Evolutionary conservation across 1,139 yeast species (phyloP), one percentile per base, ranked within the genome.

Genomic region (Blastobotrys malaysiensis): DNA sequence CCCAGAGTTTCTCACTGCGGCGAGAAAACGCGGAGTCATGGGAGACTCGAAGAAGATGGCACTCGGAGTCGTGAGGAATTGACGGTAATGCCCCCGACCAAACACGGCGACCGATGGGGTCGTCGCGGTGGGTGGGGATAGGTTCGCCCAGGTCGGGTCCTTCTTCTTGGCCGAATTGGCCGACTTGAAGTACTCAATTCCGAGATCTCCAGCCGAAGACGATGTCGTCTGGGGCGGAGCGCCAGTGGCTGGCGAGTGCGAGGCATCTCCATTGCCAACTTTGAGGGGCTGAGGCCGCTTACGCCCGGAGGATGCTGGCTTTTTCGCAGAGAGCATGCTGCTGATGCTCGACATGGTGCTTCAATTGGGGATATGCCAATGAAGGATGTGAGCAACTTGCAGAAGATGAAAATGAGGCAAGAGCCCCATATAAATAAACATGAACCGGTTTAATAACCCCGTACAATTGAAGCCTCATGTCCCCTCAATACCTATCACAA

Each of bases 51-150:
- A 48, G 44, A 16, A 49, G 20, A 45, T 16, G 9, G 21, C 24
- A 7, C 20, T 39, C 9, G 55, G 55, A 2, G 55, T 52, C 5
- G 47, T 36, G 19, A 52, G 24, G 2, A 48, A 21, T 14, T 52
- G 49, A 21, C 46, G 43, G 49, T 51, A 54, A 13, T 46, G 50
- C 39, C 47, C 54, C 36, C 48, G 48, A 39, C 63, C 63, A 53
- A 50, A 61, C 13, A 60, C 48, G 13, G 61, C 56, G 13, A 57
- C 55, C 6, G 61, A 57, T 1, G 63, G 63, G n/a, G 63, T 61
- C 9, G 63, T 61, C 16, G 62, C 63, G 16, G 63, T 60, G 9
- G 51, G 22, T 1, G 63, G 63, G 2, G 63, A 59, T 39, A 58
- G 43, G 5, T 31, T 11, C 6, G 39, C 39, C 39, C 39, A 31